Conservation (phyloP, 164 flowering plant species). For the Hamamelis virginiana region DNA sequence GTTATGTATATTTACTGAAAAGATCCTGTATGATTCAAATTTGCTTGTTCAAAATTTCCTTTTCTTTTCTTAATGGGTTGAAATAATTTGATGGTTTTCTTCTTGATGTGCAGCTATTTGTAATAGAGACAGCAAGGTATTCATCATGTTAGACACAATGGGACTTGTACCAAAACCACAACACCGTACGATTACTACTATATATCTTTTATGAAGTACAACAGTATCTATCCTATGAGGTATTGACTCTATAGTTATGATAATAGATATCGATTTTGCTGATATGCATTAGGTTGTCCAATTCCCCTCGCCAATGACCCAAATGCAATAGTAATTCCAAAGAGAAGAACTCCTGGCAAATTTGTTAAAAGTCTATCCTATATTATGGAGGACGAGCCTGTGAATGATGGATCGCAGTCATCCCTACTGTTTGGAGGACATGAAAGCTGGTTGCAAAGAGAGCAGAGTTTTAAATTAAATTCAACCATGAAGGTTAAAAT, state of each 20-base stretch:
- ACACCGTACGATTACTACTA: slow-evolving; percentile 68
- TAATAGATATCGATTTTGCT: slow-evolving; percentile 9
- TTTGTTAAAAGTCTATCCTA: slow-evolving; percentile 60
- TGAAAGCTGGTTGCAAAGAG: slow-evolving; percentile 77
- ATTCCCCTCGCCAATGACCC: slow-evolving; percentile 77
- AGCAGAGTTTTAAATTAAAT: slow-evolving; percentile 69
- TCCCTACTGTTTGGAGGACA: slow-evolving; percentile 87
- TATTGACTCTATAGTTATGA: background rate
- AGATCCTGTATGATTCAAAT: background rate
- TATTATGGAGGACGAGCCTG: slow-evolving; percentile 51
- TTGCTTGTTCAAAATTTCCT: background rate
- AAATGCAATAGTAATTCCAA: slow-evolving; percentile 63
- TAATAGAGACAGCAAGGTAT: slow-evolving; percentile 80
- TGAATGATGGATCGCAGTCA: slow-evolving; percentile 39
- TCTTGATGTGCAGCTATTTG: slow-evolving; percentile 69
- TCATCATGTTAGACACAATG: slow-evolving; percentile 54
- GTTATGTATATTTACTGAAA: background rate
- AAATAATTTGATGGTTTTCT: slow-evolving; percentile 3
- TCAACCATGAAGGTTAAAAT: slow-evolving; percentile 72
- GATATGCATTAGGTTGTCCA: slow-evolving; percentile 62
- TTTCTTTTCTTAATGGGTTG: background rate
- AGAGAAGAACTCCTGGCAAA: slow-evolving; percentile 51
- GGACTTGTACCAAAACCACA: slow-evolving; percentile 69
- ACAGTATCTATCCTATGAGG: too few relatives aligned
- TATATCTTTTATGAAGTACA: background rate